Evolutionary conservation across 768 basidiomycete species (phyloP).

Genomic region (Tylopilus subfusipes): DNA sequence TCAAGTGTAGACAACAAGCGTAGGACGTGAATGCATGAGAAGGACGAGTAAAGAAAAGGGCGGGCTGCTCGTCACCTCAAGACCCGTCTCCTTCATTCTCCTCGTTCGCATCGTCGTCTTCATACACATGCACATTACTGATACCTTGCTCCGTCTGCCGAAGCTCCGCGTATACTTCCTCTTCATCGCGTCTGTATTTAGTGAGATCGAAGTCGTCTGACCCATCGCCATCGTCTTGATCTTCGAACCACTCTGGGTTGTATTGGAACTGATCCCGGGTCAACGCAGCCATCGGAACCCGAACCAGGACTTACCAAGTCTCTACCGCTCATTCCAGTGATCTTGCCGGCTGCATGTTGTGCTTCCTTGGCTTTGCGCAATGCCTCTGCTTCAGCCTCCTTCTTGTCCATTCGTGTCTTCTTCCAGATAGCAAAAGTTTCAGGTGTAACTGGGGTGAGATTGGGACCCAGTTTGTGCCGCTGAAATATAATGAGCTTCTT

Average conservation of each 20-base stretch:
- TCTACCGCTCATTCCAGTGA: constrained; percentile 88
- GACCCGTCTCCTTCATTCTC: constrained; percentile 1
- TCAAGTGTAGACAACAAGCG: not conserved
- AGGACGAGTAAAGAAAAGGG: not conserved
- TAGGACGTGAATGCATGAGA: not conserved
- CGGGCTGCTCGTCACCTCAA: not conserved
- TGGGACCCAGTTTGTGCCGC: constrained; percentile 91
- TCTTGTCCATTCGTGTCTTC: constrained; percentile 92
- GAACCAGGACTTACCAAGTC: constrained; percentile 65
- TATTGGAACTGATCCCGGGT: constrained; percentile 71
- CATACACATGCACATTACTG: constrained; percentile 17
- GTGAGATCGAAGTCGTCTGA: constrained; percentile 55
- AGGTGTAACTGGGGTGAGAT: constrained; percentile 88
- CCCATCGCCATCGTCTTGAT: constrained; percentile 50
- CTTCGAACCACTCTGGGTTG: constrained; percentile 93
- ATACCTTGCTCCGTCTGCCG: constrained; percentile 18
- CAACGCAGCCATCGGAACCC: constrained; percentile 1
- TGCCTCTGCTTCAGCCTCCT: constrained; percentile 83
- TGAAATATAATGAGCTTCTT: constrained; percentile 29
- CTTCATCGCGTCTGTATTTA: constrained; percentile 49
- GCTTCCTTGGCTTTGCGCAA: constrained; percentile 76
- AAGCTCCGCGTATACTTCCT: constrained; percentile 28
- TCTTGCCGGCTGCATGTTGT: constrained; percentile 85
- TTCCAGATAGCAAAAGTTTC: constrained; percentile 96
- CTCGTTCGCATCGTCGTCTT: constrained; percentile 18